Evolutionary conservation across 768 basidiomycete genomes (phyloP).

Genomic region (Cyclocybe cylindracea): DNA sequence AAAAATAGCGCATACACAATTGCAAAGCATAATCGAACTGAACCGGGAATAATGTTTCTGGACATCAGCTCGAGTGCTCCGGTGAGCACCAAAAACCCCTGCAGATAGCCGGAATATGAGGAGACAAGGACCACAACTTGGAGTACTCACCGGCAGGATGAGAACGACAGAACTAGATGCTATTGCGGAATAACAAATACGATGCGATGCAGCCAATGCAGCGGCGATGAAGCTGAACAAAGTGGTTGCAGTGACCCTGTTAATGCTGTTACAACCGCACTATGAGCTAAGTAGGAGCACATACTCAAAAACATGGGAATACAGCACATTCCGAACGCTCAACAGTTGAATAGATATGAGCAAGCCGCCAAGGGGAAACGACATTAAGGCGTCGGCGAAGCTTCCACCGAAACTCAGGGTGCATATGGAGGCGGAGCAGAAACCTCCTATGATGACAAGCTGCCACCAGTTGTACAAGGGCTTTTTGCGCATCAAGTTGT

Average conservation of each 20-base stretch:
- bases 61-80: constrained; percentile 81
- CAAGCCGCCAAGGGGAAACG: constrained; percentile 75
- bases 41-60: constrained; percentile 81
- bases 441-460: constrained; percentile 69
- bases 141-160: constrained; percentile 65
- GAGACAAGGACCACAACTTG: not conserved
- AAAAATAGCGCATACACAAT: constrained; percentile 78
- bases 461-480: constrained; percentile 64
- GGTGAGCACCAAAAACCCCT: constrained; percentile 68
- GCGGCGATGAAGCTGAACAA: constrained; percentile 80
- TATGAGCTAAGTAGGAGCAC: constrained; percentile 19
- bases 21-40: constrained; percentile 79
- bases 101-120: not conserved
- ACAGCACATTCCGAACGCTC: constrained; percentile 74
- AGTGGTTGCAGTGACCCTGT: constrained; percentile 76
- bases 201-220: constrained; percentile 64
- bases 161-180: constrained; percentile 77
- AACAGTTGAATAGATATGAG: constrained; percentile 74
- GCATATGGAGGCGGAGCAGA: constrained; percentile 77
- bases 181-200: constrained; percentile 81
- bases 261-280: constrained; percentile 1
- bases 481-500: constrained; percentile 67
- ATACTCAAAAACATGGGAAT: constrained; percentile 78
- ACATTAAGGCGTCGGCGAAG: constrained; percentile 74
- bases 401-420: constrained; percentile 72